A percentile compares a stretch with the other conserved stretches of the same genome.
These are phyloP conservation scores for Leishmania guyanensis DNA, from an alignment of 208 protist genomes.

Conservation along the genomic window DNA sequence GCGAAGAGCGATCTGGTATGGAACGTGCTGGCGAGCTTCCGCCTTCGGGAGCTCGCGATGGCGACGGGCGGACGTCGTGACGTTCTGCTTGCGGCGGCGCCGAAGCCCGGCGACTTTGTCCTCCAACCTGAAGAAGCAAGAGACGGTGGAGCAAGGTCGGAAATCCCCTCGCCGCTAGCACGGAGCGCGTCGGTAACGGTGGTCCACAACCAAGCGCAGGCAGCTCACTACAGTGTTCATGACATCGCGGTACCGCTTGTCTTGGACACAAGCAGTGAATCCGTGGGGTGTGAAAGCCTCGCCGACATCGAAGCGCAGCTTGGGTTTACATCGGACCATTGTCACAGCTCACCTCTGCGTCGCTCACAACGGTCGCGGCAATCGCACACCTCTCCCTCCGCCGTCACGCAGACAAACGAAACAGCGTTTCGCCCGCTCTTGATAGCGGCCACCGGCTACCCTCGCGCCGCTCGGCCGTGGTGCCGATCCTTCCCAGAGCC, in stretches of 20 bases:
- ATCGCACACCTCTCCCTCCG: neutral
- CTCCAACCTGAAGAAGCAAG: neutral
- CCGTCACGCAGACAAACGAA: neutral
- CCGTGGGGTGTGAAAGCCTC: conserved; percentile 16
- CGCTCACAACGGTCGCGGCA: neutral
- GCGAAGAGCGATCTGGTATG: conserved; percentile 58
- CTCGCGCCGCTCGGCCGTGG: conserved; percentile 44
- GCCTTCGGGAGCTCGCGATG: conserved; percentile 39
- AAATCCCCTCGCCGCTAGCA: neutral
- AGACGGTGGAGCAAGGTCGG: neutral
- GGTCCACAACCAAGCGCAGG: conserved; percentile 21
- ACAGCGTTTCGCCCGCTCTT: conserved; percentile 44
- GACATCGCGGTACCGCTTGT: conserved; percentile 26
- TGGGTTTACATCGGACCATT: conserved; percentile 4
- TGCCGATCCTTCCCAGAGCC: conserved; percentile 63
- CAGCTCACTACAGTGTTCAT: conserved; percentile 18
- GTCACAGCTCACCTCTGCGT: neutral
- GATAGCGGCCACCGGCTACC: conserved; percentile 29
- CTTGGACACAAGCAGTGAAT: neutral
- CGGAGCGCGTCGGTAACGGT: neutral
- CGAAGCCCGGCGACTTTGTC: conserved; percentile 72
- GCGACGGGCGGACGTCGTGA: conserved; percentile 25
- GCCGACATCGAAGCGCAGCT: conserved; percentile 20
- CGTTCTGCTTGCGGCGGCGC: conserved; percentile 22
- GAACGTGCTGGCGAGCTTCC: conserved; percentile 78